Evolutionary conservation across 768 basidiomycete species (phyloP).

Genomic region (Panellus pusillus): DNA sequence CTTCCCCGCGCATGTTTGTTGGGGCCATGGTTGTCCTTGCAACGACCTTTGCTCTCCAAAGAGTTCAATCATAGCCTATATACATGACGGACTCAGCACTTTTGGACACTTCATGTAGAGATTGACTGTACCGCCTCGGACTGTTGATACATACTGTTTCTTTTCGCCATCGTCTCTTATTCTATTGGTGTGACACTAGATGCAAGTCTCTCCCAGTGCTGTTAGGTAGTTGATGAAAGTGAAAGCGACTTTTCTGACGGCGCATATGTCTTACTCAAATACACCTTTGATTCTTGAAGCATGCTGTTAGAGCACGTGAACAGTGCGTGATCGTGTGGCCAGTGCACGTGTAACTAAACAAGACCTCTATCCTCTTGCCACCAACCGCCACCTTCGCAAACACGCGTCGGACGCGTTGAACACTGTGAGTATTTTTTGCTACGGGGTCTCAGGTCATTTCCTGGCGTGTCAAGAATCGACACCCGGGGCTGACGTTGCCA

Average conservation of each 20-base stretch:
- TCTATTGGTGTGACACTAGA: slow-evolving; percentile 22
- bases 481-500: too few species aligned
- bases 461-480: too few species aligned
- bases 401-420: too few species aligned
- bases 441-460: too few species aligned
- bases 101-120: slow-evolving; percentile 25
- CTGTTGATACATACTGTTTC: slow-evolving; percentile 22
- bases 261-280: too few species aligned
- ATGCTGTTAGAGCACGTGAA: too few species aligned
- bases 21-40: slow-evolving; percentile 46
- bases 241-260: slow-evolving; percentile 16
- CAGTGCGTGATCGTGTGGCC: too few species aligned
- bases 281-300: too few species aligned
- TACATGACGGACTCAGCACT: slow-evolving; percentile 21
- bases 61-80: slow-evolving; percentile 6
- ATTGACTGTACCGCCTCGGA: slow-evolving; percentile 31
- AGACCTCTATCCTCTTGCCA: too few species aligned
- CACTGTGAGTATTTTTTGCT: too few species aligned
- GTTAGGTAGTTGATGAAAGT: slow-evolving; percentile 22
- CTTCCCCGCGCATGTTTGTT: slow-evolving; percentile 51
- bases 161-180: slow-evolving; percentile 12
- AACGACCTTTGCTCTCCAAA: slow-evolving; percentile 52
- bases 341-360: too few species aligned
- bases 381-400: too few species aligned
- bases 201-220: slow-evolving; percentile 24